These are phyloP conservation scores for Globisporangium sylvaticum DNA, from an alignment of 352 stramenopile species.

Conservation along the genomic window DNA sequence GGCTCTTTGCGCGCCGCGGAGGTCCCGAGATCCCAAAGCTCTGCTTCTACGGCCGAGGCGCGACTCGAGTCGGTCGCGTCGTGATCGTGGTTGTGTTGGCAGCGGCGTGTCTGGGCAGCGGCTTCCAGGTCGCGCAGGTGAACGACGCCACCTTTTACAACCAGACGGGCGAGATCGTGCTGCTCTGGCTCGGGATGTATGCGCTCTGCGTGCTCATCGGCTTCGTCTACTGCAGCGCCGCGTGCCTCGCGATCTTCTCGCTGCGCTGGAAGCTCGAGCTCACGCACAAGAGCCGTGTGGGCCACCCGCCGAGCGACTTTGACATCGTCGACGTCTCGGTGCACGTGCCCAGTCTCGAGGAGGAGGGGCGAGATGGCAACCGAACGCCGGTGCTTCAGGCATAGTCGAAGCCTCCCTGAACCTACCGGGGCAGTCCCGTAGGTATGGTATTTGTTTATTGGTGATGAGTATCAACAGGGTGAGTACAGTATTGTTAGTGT, in stretches of 20 bases:
- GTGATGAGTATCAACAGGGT: neutral
- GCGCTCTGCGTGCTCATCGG: slow-evolving; percentile 38
- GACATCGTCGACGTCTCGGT: neutral
- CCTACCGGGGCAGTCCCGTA: neutral
- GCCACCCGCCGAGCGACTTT: slow-evolving; percentile 1
- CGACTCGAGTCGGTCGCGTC: slow-evolving; percentile 35
- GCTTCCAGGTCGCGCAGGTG: slow-evolving; percentile 34
- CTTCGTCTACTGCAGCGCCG: slow-evolving; percentile 40
- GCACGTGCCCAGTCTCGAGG: neutral
- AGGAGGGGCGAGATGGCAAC: neutral
- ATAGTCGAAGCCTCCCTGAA: neutral
- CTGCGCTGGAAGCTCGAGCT: slow-evolving; percentile 34
- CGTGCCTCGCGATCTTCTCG: slow-evolving; percentile 40
- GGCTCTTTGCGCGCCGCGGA: slow-evolving; percentile 35
- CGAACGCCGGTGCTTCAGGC: neutral
- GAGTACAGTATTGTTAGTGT: neutral
- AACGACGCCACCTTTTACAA: slow-evolving; percentile 33
- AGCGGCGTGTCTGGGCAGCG: slow-evolving; percentile 28
- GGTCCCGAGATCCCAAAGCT: slow-evolving; percentile 27
- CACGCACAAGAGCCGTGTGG: slow-evolving; percentile 3
- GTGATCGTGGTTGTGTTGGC: slow-evolving; percentile 31
- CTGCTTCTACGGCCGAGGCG: slow-evolving; percentile 26
- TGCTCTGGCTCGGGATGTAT: slow-evolving; percentile 48
- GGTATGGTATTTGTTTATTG: neutral
- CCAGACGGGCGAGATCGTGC: slow-evolving; percentile 24